Evolutionary conservation across 495 filamentous ascomycete species (phyloP).

Genomic region (Thermochaetoides thermophila): DNA sequence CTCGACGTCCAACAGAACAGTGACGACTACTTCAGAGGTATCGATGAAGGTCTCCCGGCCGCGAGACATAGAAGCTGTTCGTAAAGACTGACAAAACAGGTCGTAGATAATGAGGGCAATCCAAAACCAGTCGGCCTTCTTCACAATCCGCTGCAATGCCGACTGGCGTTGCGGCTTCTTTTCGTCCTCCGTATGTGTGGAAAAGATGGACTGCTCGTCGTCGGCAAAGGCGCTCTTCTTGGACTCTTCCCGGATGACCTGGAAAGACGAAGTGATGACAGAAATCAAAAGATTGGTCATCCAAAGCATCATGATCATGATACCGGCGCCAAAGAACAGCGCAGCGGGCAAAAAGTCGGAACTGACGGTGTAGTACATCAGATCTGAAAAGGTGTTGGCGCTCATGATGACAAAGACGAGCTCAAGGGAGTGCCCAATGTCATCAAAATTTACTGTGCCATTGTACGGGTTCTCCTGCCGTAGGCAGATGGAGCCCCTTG

Average conservation of each 20-base stretch:
- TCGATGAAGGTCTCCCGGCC: conserved; percentile 37
- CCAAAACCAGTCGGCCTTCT: conserved; percentile 66
- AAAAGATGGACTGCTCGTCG: conserved; percentile 39
- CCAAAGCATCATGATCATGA: conserved; percentile 93
- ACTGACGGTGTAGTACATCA: conserved; percentile 84
- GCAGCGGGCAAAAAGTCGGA: conserved; percentile 81
- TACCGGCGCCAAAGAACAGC: conserved; percentile 69
- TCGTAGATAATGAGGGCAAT: conserved; percentile 63
- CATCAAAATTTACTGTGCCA: conserved; percentile 85
- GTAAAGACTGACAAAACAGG: conserved; percentile 56
- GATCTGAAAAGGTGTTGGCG: conserved; percentile 86
- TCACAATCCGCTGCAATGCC: conserved; percentile 50
- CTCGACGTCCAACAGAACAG: conserved; percentile 64
- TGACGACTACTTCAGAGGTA: conserved; percentile 60
- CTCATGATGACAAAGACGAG: conserved; percentile 98
- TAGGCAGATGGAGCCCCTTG: conserved; percentile 64
- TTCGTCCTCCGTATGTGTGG: conserved; percentile 28
- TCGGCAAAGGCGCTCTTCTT: conserved; percentile 83
- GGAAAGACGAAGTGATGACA: conserved; percentile 96
- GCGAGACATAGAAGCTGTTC: conserved; percentile 56
- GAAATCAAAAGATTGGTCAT: conserved; percentile 92
- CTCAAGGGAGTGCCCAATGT: conserved; percentile 80
- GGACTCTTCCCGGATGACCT: conserved; percentile 95
- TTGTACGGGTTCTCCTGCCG: conserved; percentile 68
- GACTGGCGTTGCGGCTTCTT: too few species aligned